Evolutionary conservation across 441 rosid species (phyloP).

Genomic region (Bocquillonia castaneifolia): DNA sequence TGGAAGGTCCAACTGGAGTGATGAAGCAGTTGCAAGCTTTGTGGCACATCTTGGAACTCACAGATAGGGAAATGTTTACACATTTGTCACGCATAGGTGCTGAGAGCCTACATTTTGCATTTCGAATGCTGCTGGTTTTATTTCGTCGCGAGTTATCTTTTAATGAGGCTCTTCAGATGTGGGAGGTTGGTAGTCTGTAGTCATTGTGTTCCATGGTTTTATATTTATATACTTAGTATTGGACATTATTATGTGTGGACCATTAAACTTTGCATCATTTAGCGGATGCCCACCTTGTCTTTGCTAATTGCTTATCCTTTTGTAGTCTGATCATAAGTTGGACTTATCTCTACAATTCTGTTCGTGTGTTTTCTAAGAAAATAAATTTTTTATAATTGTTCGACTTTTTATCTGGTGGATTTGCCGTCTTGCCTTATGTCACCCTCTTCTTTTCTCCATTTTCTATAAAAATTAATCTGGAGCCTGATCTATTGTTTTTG

Average conservation of each 20-base stretch:
- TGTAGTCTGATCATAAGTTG: slow-evolving; percentile 1
- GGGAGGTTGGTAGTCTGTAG: slow-evolving; percentile 68
- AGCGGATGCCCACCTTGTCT: background rate
- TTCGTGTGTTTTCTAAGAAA: slow-evolving; percentile 7
- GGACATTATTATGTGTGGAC: background rate
- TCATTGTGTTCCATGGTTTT: slow-evolving; percentile 12
- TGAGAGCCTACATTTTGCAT: slow-evolving; percentile 96
- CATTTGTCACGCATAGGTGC: slow-evolving; percentile 82
- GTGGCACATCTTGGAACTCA: slow-evolving; percentile 79
- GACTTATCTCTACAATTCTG: slow-evolving; percentile 3
- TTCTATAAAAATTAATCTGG: background rate
- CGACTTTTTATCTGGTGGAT: background rate
- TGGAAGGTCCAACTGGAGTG: slow-evolving; percentile 94
- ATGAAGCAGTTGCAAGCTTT: slow-evolving; percentile 82
- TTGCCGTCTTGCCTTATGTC: background rate
- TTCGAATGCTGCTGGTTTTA: slow-evolving; percentile 88
- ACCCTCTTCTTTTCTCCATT: background rate
- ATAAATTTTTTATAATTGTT: background rate
- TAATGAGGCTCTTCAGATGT: slow-evolving; percentile 75
- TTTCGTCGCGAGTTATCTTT: slow-evolving; percentile 88
- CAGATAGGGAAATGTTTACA: slow-evolving; percentile 75
- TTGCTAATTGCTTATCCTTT: slow-evolving; percentile 8
- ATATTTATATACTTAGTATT: background rate
- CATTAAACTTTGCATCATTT: background rate
- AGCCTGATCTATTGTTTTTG: background rate